Percentiles rank a stretch among this genome's conserved stretches.
Evolutionary conservation across 257 asterid genomes (phyloP).

Genomic region (Primulina eburnea): DNA sequence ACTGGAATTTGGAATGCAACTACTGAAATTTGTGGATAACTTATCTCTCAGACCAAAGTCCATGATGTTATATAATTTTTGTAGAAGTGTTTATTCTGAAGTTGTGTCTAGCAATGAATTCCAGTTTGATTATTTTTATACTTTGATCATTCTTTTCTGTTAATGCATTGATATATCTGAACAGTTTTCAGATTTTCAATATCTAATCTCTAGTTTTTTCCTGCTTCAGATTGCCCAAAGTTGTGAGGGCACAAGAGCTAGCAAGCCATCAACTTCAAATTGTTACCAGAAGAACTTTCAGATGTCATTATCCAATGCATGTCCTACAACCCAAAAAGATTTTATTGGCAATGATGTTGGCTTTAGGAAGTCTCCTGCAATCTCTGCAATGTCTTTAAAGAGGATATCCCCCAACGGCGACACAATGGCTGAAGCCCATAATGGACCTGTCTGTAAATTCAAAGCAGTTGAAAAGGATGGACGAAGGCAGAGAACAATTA

Average conservation of each 20-base stretch:
- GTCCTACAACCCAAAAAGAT: slow-evolving; percentile 31
- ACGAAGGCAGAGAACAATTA: slow-evolving; percentile 31
- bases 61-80: too few species aligned
- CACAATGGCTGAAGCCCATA: slow-evolving; percentile 43
- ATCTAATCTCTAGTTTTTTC: slow-evolving; percentile 25
- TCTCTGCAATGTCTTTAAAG: slow-evolving; percentile 22
- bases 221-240: slow-evolving; percentile 43
- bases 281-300: slow-evolving; percentile 20
- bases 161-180: neutral
- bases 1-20: neutral
- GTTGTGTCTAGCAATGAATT: neutral
- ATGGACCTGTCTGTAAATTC: slow-evolving; percentile 36
- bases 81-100: slow-evolving; percentile 3
- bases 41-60: slow-evolving; percentile 1
- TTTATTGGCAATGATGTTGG: neutral
- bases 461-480: slow-evolving; percentile 49
- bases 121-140: neutral
- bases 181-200: slow-evolving; percentile 7
- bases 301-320: slow-evolving; percentile 30
- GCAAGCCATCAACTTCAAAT: slow-evolving; percentile 12
- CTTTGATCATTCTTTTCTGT: neutral
- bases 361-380: neutral
- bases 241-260: slow-evolving; percentile 31
- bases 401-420: slow-evolving; percentile 48
- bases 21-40: neutral